Evolutionary conservation across 2,329 filamentous ascomycete species (phyloP), one percentile per base, ranked within the genome.

Genomic region (Seiridium unicorne): DNA sequence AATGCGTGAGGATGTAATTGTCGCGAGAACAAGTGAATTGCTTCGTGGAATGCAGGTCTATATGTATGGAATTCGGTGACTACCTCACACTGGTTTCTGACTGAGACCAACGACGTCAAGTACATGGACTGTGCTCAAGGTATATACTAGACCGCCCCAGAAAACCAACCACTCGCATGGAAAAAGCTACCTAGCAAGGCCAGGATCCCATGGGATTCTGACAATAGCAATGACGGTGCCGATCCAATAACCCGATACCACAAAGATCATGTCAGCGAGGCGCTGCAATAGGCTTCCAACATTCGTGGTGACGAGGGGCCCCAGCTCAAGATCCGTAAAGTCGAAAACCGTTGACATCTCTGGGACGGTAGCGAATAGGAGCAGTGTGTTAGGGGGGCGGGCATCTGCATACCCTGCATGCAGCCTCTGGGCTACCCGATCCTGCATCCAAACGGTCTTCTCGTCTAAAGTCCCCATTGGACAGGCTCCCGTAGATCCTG

Each of bases 381-480:
- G 38, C 49, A 36, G 35, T 18, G 32, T 35, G 9, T 1, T 53
- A 18, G 49, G 49, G 49, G 38, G 49, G 49, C 49, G 49, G 49
- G 49, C 49, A 53, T 7, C 49, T 35, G 49, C 49, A 53, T 53
- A n/a, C 49, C 18, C 18, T 53, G 49, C 49, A 53, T n/a, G 49
- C 13, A 11, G 49, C 11, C 34, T 53, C n/a, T 53, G 10, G 13
- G 10, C n/a, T 35, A 36, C 13, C 32, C 32, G 38, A 35, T 13
- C 49, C 35, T 32, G 31, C 32, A 53, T 35, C 32, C 49, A 53
- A 38, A 53, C 49, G 32, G 49, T 10, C n/a, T 35, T 35, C 32
- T 36, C 7, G 34, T 9, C 32, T 35, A 35, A 13, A 13, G 2
- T 35, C 38, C 49, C 35, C 38, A 53, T 53, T 53, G 49, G 49